Base-by-base conservation (phyloP, 768 basidiomycete species). In the Russula abietina region DNA sequence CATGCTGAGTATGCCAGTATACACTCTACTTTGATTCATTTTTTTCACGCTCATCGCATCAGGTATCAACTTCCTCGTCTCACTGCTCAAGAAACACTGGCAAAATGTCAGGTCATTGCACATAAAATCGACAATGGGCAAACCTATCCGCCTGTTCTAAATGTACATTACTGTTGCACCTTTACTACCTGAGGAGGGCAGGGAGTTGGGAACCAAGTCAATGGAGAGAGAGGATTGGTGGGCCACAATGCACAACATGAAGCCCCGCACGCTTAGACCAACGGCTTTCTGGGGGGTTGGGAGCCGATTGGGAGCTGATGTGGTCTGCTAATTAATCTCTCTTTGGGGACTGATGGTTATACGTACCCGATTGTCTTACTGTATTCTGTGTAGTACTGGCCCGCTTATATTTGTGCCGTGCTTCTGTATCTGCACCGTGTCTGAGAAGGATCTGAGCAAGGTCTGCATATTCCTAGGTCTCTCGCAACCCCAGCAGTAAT, bases 51-150 rank as follows among this genome's bases (percentile, higher is more conserved):
- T 19, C 52, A 30, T 14, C 32, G 33, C 50, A 49, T 43, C 19
- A 93, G 91, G 92, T 77, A 96, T 98, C 84, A 99, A 99, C 87
- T 99, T 99, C 86, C 84, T 99, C 71, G 93, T 99, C 73, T 98
- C 97, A 22, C 80, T 99, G 65, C 86, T 99, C 75, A 98, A 98
- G 86, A 99, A 99, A 85, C 91, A 96, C 81, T 93, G 94, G 94
- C 97, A 98, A 78, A 99, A 98, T 79, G 89, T 98, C 81, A 94
- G 93, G 81, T 96, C 93, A 57, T 82, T 98, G 68, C 93, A 98
- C 83, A 87, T 99, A 82, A 99, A 99, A 84, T 86, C 87, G 72
- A 94, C 96, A 73, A 99, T 98, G 97, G 96, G 96, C 83, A 97
- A 96, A 80, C 93, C 95, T 65, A 79, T 95, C 71, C 93, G 96